phyloP scores from a whole-genome alignment of 2,329 filamentous ascomycete genomes.

The Fusarium zealandicum region DNA sequence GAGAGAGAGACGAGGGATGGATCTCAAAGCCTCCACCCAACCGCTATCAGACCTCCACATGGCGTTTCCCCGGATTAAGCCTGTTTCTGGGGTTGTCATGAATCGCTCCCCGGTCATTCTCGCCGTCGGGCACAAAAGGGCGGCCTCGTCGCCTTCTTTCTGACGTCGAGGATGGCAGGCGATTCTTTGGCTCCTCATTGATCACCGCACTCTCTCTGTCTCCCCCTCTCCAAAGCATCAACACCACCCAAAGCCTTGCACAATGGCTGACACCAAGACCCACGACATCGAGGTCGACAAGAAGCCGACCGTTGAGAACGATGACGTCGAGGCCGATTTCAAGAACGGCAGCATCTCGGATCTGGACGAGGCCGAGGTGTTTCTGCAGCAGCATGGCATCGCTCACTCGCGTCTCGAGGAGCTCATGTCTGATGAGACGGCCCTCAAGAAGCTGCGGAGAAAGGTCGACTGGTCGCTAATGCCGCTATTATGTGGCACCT shows the following conservation, averaged over 20 bases:
- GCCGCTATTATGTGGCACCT: constrained; percentile 59
- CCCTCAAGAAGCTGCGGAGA: constrained; percentile 42
- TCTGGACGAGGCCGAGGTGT: constrained; percentile 41
- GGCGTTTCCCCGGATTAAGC: constrained; percentile 33
- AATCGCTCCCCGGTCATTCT: constrained; percentile 11
- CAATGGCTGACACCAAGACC: constrained; percentile 30
- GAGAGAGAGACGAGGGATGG: too few species aligned
- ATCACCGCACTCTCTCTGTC: not conserved
- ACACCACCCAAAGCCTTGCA: not conserved
- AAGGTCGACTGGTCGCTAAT: constrained; percentile 60
- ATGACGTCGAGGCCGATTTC: constrained; percentile 38
- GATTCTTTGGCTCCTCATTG: not conserved
- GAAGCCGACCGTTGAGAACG: constrained; percentile 30
- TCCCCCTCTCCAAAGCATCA: not conserved
- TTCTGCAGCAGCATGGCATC: constrained; percentile 40
- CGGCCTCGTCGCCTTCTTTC: constrained; percentile 1
- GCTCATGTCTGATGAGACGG: constrained; percentile 37
- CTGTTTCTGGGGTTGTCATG: constrained; percentile 21
- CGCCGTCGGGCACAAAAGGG: constrained; percentile 28
- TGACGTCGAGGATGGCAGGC: not conserved
- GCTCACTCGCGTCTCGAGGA: constrained; percentile 32
- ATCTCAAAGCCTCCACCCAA: not conserved
- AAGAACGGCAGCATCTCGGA: constrained; percentile 34
- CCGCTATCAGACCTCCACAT: constrained; percentile 35
- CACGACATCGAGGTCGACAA: constrained; percentile 34